Evolutionary conservation across 768 basidiomycete species (phyloP), one percentile per base, ranked within the genome.

Genomic region (Galerina marginata): DNA sequence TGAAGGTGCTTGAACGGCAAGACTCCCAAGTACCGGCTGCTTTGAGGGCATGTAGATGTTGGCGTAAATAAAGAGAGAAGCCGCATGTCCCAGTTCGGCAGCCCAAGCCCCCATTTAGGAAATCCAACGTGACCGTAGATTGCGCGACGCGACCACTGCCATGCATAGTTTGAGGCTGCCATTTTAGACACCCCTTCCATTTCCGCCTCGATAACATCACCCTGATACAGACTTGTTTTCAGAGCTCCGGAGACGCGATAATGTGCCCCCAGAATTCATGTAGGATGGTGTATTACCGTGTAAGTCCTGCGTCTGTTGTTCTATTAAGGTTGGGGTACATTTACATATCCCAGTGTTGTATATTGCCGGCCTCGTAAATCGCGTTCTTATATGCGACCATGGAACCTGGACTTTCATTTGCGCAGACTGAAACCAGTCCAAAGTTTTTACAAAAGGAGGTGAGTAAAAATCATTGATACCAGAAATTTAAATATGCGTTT

Each of bases 1-100:
- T 29, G 82, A 78, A 15, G 90, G 89, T 6, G 83, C 83, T 74
- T 92, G 87, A 44, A 92, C 72, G 7, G 89, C 88, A 38, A 86
- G 79, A 67, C 89, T 91, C 44, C 89, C 91, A 26, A 91, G 78
- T 48, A 70, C 72, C 53, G 85, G 87, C 58, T 74, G 75, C 54
- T 70, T 78, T 37, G 75, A 67, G 15, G 81, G 74, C 79, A 80
- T 77, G 51, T 42, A 45, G 42, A 23, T 23, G 49, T 36, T 16
- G 39, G 20, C 20, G 50, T 36, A 36, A 38, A 33, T 33, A 7
- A 33, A 33, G 7, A 20, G 20, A 20, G 50, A 43, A 36, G 29
- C 56, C 36, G 25, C 40, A 45, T 36, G 60, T 52, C 45, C 55
- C 40, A 44, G 50, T 52, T 62, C 55, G 60, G 46, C 60, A 61